A percentile compares a stretch with the other conserved stretches of the same genome.
Evolutionary conservation across 805 yeast species (phyloP).

Genomic region (Naumovozyma dairenensis): DNA sequence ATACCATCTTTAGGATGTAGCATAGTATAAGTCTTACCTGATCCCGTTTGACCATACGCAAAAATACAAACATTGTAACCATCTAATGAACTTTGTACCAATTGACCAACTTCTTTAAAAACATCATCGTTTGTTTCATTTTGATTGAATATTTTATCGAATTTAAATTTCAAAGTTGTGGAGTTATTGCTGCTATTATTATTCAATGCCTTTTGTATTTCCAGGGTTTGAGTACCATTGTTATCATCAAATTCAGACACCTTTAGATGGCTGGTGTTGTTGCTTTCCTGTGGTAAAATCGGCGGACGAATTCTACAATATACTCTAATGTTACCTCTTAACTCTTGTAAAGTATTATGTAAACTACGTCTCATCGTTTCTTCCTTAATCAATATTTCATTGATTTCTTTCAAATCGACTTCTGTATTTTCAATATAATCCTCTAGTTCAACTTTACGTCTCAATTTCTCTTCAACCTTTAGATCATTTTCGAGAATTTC

Average conservation of each 20-base stretch:
- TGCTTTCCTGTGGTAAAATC: slow-evolving; percentile 6
- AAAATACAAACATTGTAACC: slow-evolving; percentile 89
- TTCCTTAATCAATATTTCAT: slow-evolving; percentile 34
- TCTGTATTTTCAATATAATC: slow-evolving; percentile 24
- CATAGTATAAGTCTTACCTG: slow-evolving; percentile 94
- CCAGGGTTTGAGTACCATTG: slow-evolving; percentile 21
- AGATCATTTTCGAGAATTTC: slow-evolving; percentile 16
- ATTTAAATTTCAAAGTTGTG: slow-evolving; percentile 38
- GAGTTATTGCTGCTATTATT: slow-evolving; percentile 2
- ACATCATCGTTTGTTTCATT: slow-evolving; percentile 47
- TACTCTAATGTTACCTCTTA: slow-evolving; percentile 87
- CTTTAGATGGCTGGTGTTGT: slow-evolving; percentile 24
- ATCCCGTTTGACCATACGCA: slow-evolving; percentile 95
- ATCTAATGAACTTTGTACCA: slow-evolving; percentile 77
- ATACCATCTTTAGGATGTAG: slow-evolving; percentile 61
- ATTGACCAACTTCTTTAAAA: slow-evolving; percentile 76
- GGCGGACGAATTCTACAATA: slow-evolving; percentile 77
- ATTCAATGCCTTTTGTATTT: slow-evolving; percentile 8
- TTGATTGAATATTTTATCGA: slow-evolving; percentile 68
- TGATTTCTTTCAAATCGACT: slow-evolving; percentile 24
- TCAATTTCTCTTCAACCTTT: slow-evolving; percentile 7
- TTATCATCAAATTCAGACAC: slow-evolving; percentile 23
- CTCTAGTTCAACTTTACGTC: slow-evolving; percentile 15
- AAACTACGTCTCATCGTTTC: slow-evolving; percentile 50
- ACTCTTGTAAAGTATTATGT: slow-evolving; percentile 70